Percentiles rank a stretch among this genome's conserved stretches.
Conservation (phyloP, 2,329 filamentous ascomycete species). For the Clonostachys sp. region DNA sequence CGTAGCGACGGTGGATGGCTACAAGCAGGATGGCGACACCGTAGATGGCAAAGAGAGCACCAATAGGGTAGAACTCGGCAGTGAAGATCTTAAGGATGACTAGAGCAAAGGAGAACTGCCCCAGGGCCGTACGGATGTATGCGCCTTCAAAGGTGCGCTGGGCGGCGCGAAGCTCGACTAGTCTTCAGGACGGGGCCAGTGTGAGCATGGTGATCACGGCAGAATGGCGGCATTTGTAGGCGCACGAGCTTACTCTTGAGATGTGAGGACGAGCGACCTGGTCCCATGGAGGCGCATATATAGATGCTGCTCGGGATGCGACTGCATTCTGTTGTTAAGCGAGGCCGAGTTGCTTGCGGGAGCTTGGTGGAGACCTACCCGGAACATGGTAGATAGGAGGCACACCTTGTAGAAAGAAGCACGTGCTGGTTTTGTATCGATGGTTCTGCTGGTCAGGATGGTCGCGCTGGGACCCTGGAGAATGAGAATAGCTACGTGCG, state of each 20-base stretch:
- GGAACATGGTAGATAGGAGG: too few relatives aligned
- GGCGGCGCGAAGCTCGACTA: conserved; percentile 90
- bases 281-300: conserved; percentile 77
- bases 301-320: conserved; percentile 66
- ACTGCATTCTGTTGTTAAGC: conserved; percentile 23
- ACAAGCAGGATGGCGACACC: conserved; percentile 80
- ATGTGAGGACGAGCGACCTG: conserved; percentile 72
- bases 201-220: neutral
- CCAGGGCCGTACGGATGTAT: conserved; percentile 90
- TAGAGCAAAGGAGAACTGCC: conserved; percentile 91
- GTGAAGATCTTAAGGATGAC: conserved; percentile 93
- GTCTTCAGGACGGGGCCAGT: conserved; percentile 29
- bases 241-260: conserved; percentile 51
- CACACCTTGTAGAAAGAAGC: too few relatives aligned
- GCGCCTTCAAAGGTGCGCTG: conserved; percentile 97
- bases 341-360: too few relatives aligned
- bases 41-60: conserved; percentile 92
- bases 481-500: too few relatives aligned
- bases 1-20: conserved; percentile 78
- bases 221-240: neutral
- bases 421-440: too few relatives aligned
- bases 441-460: too few relatives aligned
- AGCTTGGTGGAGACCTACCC: too few relatives aligned
- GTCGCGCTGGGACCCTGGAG: too few relatives aligned
- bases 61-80: conserved; percentile 91